Percentiles rank a stretch among this genome's conserved stretches.
phyloP scores from a whole-genome alignment of 257 asterid species.

The Rehmannia glutinosa region DNA sequence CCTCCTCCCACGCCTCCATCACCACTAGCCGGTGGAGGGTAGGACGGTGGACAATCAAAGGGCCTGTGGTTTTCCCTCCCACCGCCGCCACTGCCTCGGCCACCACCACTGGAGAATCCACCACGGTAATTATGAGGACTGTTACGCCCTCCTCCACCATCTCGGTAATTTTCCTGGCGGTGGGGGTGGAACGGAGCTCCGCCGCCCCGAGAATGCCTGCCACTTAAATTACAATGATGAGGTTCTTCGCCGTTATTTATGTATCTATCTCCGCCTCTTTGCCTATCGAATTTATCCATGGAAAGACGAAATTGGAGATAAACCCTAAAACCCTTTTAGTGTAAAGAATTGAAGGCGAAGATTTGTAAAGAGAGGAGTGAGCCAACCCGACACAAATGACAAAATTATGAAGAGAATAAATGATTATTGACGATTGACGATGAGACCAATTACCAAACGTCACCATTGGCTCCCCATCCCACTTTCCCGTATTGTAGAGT shows the following conservation, averaged over 20 bases:
- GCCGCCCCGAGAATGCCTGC: constrained; percentile 33
- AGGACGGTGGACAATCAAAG: constrained; percentile 46
- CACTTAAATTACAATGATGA: constrained; percentile 16
- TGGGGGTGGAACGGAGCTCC: constrained; percentile 30
- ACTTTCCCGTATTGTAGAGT: too few relatives aligned
- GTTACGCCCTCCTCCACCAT: constrained; percentile 34
- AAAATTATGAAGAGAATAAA: too few relatives aligned
- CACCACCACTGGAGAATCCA: constrained; percentile 28
- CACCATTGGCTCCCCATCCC: too few relatives aligned
- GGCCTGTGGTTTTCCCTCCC: constrained; percentile 42
- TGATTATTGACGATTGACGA: too few relatives aligned
- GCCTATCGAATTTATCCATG: constrained; percentile 54
- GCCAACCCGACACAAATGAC: too few relatives aligned
- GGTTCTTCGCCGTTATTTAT: constrained; percentile 30
- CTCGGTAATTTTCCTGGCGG: constrained; percentile 30
- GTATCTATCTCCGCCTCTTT: constrained; percentile 43
- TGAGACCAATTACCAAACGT: too few relatives aligned
- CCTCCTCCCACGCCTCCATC: constrained; percentile 31
- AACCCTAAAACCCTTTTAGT: constrained; percentile 25
- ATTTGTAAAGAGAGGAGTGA: too few relatives aligned
- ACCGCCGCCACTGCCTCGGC: constrained; percentile 25
- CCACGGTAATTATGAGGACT: constrained; percentile 23
- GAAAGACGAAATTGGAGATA: neutral
- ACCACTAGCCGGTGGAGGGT: constrained; percentile 34
- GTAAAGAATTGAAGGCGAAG: neutral